A percentile compares a stretch with the other conserved stretches of the same genome.
Evolutionary conservation across 2,329 filamentous ascomycete species (phyloP).

Genomic region (Westerdykella sp.): DNA sequence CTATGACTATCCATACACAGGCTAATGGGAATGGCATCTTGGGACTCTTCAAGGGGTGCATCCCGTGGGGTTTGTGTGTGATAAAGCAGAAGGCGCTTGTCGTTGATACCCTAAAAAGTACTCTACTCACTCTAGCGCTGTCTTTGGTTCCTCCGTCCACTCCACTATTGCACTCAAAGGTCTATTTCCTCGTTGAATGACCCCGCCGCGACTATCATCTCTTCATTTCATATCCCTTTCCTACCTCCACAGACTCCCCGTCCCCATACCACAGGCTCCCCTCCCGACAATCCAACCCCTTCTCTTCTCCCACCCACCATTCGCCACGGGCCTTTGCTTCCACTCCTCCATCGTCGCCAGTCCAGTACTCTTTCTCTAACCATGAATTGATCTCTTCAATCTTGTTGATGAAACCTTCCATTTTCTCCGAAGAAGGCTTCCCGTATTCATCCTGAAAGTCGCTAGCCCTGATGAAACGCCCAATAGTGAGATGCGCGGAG

Average conservation of each 20-base stretch:
- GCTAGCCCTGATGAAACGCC: constrained; percentile 63
- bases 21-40: constrained; percentile 31
- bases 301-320: constrained; percentile 84
- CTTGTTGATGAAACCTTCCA: constrained; percentile 58
- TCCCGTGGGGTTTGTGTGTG: not conserved
- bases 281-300: constrained; percentile 66
- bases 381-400: constrained; percentile 74
- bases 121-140: not conserved
- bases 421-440: constrained; percentile 48
- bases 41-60: constrained; percentile 6
- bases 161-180: not conserved
- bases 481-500: constrained; percentile 83
- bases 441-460: constrained; percentile 46
- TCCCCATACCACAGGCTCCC: constrained; percentile 82
- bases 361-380: constrained; percentile 68
- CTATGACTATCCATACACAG: constrained; percentile 33
- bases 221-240: constrained; percentile 33
- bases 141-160: not conserved
- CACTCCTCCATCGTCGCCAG: constrained; percentile 34
- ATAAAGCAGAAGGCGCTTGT: not conserved
- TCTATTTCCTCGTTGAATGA: not conserved
- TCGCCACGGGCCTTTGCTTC: constrained; percentile 46
- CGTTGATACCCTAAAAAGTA: not conserved
- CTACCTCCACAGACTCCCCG: constrained; percentile 60
- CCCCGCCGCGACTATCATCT: not conserved